Percentiles rank a stretch among this genome's conserved stretches.
Evolutionary conservation across 2,329 filamentous ascomycete species (phyloP).

Genomic region (Cytospora schulzeri): DNA sequence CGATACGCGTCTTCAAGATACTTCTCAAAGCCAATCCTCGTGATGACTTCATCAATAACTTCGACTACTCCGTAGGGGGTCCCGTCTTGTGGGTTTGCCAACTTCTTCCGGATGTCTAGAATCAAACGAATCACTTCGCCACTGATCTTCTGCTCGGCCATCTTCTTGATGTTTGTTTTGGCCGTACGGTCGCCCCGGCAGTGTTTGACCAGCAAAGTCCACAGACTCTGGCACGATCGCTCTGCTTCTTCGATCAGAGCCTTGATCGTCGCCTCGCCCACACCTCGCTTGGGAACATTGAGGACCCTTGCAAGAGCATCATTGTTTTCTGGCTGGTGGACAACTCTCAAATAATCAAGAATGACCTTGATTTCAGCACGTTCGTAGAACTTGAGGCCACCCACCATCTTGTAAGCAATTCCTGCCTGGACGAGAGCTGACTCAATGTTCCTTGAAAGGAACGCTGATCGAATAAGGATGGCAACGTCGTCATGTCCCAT

Average conservation of each 20-base stretch:
- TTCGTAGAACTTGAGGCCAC: conserved; percentile 88
- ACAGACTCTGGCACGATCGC: conserved; percentile 67
- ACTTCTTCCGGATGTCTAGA: conserved; percentile 39
- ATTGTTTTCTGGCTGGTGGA: conserved; percentile 83
- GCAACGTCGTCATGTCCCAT: conserved; percentile 78
- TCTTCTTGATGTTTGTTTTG: conserved; percentile 51
- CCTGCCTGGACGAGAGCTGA: conserved; percentile 76
- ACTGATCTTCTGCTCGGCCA: conserved; percentile 56
- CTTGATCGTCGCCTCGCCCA: conserved; percentile 80
- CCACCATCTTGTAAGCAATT: conserved; percentile 90
- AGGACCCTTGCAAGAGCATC: conserved; percentile 83
- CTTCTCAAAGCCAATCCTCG: conserved; percentile 71
- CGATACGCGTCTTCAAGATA: conserved; percentile 72
- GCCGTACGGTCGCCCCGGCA: conserved; percentile 52
- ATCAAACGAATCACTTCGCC: conserved; percentile 50
- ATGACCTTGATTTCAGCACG: conserved; percentile 84
- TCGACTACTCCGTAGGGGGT: conserved; percentile 46
- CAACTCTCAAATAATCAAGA: conserved; percentile 83
- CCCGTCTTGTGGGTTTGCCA: conserved; percentile 36
- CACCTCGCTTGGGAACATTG: conserved; percentile 78
- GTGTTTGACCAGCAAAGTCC: conserved; percentile 67
- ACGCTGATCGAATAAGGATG: conserved; percentile 82
- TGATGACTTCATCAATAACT: conserved; percentile 56
- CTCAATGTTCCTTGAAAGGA: conserved; percentile 84
- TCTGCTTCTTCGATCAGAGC: conserved; percentile 77